Evolutionary conservation across 768 basidiomycete genomes (phyloP).

Genomic region (Lactarius sanguifluus): DNA sequence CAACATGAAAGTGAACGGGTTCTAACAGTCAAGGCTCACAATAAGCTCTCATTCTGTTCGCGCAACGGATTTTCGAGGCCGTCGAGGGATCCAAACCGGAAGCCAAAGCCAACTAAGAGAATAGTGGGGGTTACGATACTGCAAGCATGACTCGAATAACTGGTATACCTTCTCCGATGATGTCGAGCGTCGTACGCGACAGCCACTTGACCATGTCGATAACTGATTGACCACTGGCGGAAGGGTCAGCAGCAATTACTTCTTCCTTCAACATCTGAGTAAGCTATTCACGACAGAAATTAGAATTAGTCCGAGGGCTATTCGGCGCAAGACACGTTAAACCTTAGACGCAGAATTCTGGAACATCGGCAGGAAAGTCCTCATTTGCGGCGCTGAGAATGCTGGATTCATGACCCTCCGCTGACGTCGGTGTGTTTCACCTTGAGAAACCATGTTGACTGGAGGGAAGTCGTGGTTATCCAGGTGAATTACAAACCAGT

Average conservation of each 20-base stretch:
- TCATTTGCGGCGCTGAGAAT: constrained; percentile 32
- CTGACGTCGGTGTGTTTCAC: constrained; percentile 30
- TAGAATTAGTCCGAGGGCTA: background rate
- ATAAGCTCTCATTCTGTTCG: constrained; percentile 32
- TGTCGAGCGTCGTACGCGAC: constrained; percentile 32
- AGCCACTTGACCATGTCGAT: constrained; percentile 30
- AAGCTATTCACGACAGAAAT: constrained; percentile 21
- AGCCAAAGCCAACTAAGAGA: constrained; percentile 31
- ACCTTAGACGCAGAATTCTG: constrained; percentile 29
- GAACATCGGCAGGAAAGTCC: constrained; percentile 32
- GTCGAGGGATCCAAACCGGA: constrained; percentile 32
- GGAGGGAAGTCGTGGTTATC: background rate
- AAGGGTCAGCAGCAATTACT: constrained; percentile 11
- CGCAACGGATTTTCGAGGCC: constrained; percentile 29
- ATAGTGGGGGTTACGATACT: background rate
- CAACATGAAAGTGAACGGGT: background rate
- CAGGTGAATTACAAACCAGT: constrained; percentile 24
- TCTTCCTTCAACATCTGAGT: constrained; percentile 32
- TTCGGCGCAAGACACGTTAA: background rate
- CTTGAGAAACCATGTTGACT: constrained; percentile 6
- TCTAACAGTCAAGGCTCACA: constrained; percentile 25
- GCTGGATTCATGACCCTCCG: constrained; percentile 34
- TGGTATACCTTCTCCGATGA: constrained; percentile 32
- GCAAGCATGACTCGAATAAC: background rate
- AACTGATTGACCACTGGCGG: constrained; percentile 5